Base-by-base conservation (phyloP, 1,284 basidiomycete genomes). In the Pseudozyma pruni region DNA sequence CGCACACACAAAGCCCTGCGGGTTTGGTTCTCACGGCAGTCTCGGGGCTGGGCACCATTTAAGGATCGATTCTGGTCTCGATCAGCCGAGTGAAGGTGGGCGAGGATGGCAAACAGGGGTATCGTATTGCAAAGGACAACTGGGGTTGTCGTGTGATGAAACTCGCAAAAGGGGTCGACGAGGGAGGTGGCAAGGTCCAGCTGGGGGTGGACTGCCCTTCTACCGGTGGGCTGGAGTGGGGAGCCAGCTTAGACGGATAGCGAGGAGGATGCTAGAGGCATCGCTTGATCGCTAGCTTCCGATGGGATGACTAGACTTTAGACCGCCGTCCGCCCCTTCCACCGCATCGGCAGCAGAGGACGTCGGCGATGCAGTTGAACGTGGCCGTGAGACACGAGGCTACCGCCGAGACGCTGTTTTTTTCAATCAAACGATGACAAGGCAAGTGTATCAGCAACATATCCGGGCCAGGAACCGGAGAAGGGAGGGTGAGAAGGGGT, bases 341-440 rank as follows among this genome's bases (percentile, higher is more conserved):
- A 10, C 71, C 67, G 51, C 74, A 75, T 20, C 74, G 55, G 29
- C 74, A 75, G 59, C 74, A 75, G 22, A 75, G 53, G 8, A 75
- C 67, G 42, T 75, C 74, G 38, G 74, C 74, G 40, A 75, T 75
- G 49, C 74, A 75, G 49, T 71, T 67, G 59, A 75, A 74, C 6
- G 74, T 75, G 3, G 63, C 74, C 16, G 58, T 70, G 1, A 75
- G 42, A 32, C 50, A 52, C 19, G 55, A 42, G 1, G 66, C 55
- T 31, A 75, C 60, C 9, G 71, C 74, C 31, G 62, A 70, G 41
- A 75, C 66, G 32, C 63, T 72, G 50, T 16, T 45, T 23, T 5
- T 38, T 8, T 8, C 13, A n/a, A 35, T 13, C 17, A 1, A 25
- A 14, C 6, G 1, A 13, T 29, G 19, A 31, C 19, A 33, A 29